phyloP scores from a whole-genome alignment of 148 eudicot genomes.

The Fallopia convolvulus region DNA sequence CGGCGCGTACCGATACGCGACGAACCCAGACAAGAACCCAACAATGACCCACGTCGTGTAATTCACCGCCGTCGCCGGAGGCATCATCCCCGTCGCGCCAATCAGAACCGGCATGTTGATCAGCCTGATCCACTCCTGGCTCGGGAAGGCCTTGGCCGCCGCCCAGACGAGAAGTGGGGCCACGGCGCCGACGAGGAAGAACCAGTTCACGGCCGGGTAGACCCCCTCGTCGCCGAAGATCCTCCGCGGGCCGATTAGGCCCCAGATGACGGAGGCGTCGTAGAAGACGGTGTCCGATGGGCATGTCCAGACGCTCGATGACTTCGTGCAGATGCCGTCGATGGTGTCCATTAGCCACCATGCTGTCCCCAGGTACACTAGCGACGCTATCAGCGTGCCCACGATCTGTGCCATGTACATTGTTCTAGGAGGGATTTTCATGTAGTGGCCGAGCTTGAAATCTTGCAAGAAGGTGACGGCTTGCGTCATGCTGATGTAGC shows the following conservation, averaged over 20 bases:
- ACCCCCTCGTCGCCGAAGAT: constrained; percentile 79
- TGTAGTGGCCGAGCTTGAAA: constrained; percentile 97
- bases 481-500: constrained; percentile 90
- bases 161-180: constrained; percentile 79
- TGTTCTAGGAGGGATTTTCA: constrained; percentile 93
- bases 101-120: constrained; percentile 87
- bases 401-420: constrained; percentile 99
- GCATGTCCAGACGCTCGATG: constrained; percentile 73
- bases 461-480: constrained; percentile 92
- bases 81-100: constrained; percentile 74
- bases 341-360: constrained; percentile 98
- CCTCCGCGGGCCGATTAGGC: constrained; percentile 70
- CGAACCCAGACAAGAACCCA: constrained; percentile 82
- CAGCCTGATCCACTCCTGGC: constrained; percentile 76
- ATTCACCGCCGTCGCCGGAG: constrained; percentile 91
- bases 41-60: constrained; percentile 77
- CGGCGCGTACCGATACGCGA: constrained; percentile 66
- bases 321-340: constrained; percentile 63
- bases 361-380: constrained; percentile 70
- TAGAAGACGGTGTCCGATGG: constrained; percentile 83
- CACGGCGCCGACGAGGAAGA: constrained; percentile 75
- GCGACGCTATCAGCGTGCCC: constrained; percentile 68
- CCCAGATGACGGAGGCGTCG: constrained; percentile 96
- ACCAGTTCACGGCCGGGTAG: constrained; percentile 71
- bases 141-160: constrained; percentile 68